Base-by-base conservation (phyloP, 495 filamentous ascomycete species). In the Baudoinia panamericana region DNA sequence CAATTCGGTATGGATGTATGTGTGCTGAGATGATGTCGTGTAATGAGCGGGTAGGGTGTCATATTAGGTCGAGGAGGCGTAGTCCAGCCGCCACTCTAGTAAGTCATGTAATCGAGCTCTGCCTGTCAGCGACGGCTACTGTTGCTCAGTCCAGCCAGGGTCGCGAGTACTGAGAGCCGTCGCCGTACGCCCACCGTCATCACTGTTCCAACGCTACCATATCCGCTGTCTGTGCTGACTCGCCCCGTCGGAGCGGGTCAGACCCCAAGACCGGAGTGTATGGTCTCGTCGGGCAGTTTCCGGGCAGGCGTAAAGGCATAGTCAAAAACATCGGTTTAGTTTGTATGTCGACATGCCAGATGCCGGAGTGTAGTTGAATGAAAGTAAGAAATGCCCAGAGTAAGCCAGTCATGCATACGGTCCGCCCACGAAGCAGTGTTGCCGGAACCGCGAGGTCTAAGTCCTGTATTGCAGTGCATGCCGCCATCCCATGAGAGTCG, bases 161-260 rank as follows among this genome's bases (percentile, higher is more conserved):
- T 16, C 18, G 29, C 4, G 19, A 22, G 10, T 17, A 16, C 10
- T 12, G 27, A 13, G 5, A 42, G 30, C 30, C 12, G 8, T 42
- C 29, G 39, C 18, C 30, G 27, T 8, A 13, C 7, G 5, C 7
- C 20, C n/a, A n/a, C n/a, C n/a, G n/a, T n/a, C n/a, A n/a, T n/a
- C n/a, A n/a, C n/a, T n/a, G n/a, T n/a, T n/a, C n/a, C n/a, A n/a
- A n/a, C n/a, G n/a, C n/a, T n/a, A 19, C 47, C 47, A 45, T 50
- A 45, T 50, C 47, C 47, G 47, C 47, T 50, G 47, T 50, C 47
- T 31, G 41, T 41, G 31, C 26, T n/a, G n/a, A n/a, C 37, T 7
- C 26, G 3, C 19, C 4, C 16, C 21, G 8, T 15, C n/a, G 16
- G 39, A 20, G 18, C 24, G n/a, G 24, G 4, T 4, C 6, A 19